Evolutionary conservation across 176 grass and related monocot species (phyloP), one percentile per base, ranked within the genome.

Genomic region (Carex myosuroides): DNA sequence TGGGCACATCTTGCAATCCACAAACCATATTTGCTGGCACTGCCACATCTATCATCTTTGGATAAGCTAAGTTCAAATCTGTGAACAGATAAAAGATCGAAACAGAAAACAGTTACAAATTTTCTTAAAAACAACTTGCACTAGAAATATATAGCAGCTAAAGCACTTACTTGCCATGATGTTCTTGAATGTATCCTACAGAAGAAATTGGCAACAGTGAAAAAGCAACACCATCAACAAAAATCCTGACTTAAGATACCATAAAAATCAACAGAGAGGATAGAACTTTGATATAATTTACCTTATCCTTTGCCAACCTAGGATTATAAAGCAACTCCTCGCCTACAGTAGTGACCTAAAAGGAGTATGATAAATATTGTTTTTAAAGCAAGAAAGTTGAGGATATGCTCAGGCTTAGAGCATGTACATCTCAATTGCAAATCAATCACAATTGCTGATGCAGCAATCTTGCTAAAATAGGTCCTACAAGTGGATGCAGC

Each of bases 11-110:
- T 87, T 95, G 93, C 55, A 99, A 74, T 10, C 93, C 96, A 64
- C 96, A 94, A 54, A 90, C 84, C 91, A 91, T 80, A 83, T 99
- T 99, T 73, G 89, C 89, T 5, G 89, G 92, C 52, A 98, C 88
- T 35, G 93, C 93, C n/a, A 89, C 83, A 73, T 95, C 93, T 5
- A 98, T 98, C 91, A 95, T 98, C 91, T 93, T 98, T 50, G 96
- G 93, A 85, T 93, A 95, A 39, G 88, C 3, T 86, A 98, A 81
- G 55, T 93, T 95, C 70, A 98, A 85, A 86, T 90, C 93, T 98
- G 91, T 7, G 60, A 62, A 6, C n/a, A 91, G 63, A 52, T 13
- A 85, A 85, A 63, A 70, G 10, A 92, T 35, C 18, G 0, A 35
- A 60, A 35, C 8, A 66, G 37, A 67, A 50, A 81, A 92, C 3